Evolutionary conservation across 257 asterid genomes (phyloP).

Genomic region (Solanum sejunctum): DNA sequence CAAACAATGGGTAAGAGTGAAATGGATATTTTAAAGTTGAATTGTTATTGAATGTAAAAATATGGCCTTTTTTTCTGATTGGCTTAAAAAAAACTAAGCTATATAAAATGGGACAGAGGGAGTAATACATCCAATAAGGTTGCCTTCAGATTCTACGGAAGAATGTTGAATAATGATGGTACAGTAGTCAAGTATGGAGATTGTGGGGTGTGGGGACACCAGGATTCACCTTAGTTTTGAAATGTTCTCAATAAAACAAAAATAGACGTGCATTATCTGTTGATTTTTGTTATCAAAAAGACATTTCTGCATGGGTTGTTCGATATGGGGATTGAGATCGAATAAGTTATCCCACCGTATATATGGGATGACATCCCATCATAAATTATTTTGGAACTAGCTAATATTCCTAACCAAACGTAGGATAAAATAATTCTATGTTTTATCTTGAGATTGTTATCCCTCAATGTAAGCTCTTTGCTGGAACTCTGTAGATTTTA

Average conservation of each 20-base stretch:
- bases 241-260: not conserved
- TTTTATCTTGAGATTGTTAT: not conserved
- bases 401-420: no score
- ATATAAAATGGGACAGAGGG: no score
- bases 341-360: not conserved
- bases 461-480: not conserved
- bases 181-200: not conserved
- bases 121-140: not conserved
- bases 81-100: no score
- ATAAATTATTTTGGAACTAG: no score
- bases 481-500: not conserved
- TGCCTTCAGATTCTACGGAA: not conserved
- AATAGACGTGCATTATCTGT: not conserved
- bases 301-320: not conserved
- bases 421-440: no score
- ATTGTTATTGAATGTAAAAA: no score
- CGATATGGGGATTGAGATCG: not conserved
- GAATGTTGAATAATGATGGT: not conserved
- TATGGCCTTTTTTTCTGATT: no score
- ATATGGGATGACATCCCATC: not conserved
- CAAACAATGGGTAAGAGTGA: no score
- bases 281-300: not conserved
- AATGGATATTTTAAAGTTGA: no score
- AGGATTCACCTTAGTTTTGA: not conserved
- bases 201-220: not conserved